Conservation (phyloP, 2,329 filamentous ascomycete species). For the Colletotrichum truncatum region DNA sequence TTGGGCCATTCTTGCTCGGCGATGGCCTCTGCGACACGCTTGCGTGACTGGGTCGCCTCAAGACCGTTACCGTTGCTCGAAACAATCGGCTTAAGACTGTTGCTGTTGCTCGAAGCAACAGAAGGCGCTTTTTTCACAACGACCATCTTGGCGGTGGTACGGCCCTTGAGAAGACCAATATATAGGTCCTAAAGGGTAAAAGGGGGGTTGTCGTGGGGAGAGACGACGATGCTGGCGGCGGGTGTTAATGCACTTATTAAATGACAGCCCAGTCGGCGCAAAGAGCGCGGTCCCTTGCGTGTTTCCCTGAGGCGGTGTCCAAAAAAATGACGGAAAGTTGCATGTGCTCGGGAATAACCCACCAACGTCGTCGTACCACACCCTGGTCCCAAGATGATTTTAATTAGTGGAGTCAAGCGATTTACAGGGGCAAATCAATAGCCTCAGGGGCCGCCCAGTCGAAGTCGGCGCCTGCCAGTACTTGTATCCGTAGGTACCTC, state of each 20-base stretch:
- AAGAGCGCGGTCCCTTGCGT: constrained; percentile 10
- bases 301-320: constrained; percentile 23
- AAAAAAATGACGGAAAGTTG: neutral
- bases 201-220: neutral
- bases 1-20: constrained; percentile 50
- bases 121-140: constrained; percentile 11
- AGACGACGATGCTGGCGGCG: neutral
- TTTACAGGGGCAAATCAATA: neutral
- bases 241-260: constrained; percentile 21
- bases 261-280: neutral
- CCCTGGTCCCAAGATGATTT: neutral
- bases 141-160: neutral
- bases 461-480: too few species aligned
- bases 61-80: constrained; percentile 18
- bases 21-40: constrained; percentile 51
- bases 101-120: constrained; percentile 24
- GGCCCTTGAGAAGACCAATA: neutral
- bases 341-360: constrained; percentile 27
- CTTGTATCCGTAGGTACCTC: too few species aligned
- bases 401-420: neutral
- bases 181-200: neutral
- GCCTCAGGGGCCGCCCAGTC: too few species aligned
- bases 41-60: constrained; percentile 44
- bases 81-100: neutral
- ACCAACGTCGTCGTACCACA: constrained; percentile 10